Evolutionary conservation across 495 filamentous ascomycete genomes (phyloP), one percentile per base, ranked within the genome.

Genomic region (Xylaria castorea): DNA sequence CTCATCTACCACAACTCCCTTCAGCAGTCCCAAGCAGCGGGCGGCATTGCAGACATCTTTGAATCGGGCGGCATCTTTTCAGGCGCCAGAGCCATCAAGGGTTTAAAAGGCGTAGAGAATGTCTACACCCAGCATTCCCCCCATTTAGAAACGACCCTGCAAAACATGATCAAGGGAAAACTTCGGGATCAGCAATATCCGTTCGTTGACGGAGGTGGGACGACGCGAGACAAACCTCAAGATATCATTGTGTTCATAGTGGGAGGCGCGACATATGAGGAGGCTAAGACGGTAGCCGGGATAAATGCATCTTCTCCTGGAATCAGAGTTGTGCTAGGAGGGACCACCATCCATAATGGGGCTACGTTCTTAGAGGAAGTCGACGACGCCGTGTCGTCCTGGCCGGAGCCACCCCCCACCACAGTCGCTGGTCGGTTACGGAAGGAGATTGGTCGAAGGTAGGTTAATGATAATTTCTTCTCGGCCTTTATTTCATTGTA

Each of bases 71-170:
- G 93, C 7, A 93, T 99, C 68, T 97, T 99, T 83, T 93, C 93
- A 40, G 92, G 93, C 20, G 94, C 96, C 3, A 88, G 94, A 40
- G 92, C 92, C 75, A 95, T 99, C 82, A 97, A 97, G 79, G 97
- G 95, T 2, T 86, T 99, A 22, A 97, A 97, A 78, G 96, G 96
- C 18, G 95, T 98, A 5, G 96, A 99, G 79, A 99, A 99, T 75
- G 96, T 99, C 27, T 99, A 98, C 80, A 99, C 96, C 0, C 97
- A 98, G 80, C 96, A 99, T 81, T 96, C 94, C 2, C 95, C 96
- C 0, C 86, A 93, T 57, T 80, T 99, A 58, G 94, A 97, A 80
- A 88, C 89, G 12, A 97, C 94, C 1, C 83, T 99, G 12, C 94
- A 97, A 77, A 94, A 96, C 74, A 84, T 98, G 20, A 94, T 98